A percentile compares a stretch with the other conserved stretches of the same genome.
These are phyloP conservation scores for Verticillium albo-atrum DNA, from an alignment of 2,329 filamentous ascomycete genomes.

Conservation along the genomic window DNA sequence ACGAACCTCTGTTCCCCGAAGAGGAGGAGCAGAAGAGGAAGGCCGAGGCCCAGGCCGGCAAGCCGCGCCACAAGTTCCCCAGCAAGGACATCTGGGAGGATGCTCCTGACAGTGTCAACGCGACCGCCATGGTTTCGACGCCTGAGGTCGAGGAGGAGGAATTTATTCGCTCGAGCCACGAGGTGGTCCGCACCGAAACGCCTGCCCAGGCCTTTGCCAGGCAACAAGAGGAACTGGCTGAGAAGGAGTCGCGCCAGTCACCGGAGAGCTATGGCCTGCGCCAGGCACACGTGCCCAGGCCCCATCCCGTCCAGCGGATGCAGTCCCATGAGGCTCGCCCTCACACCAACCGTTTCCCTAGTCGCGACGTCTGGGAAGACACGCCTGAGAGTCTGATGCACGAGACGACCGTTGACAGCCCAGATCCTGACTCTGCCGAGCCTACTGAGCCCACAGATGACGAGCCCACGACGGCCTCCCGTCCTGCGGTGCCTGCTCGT, in stretches of 20 bases:
- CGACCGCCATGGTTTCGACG: conserved; percentile 76
- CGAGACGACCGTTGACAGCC: conserved; percentile 65
- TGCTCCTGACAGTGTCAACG: conserved; percentile 77
- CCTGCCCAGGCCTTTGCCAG: conserved; percentile 63
- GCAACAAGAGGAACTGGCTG: conserved; percentile 60
- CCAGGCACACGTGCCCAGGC: conserved; percentile 37
- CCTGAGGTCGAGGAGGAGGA: conserved; percentile 48
- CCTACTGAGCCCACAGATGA: conserved; percentile 24
- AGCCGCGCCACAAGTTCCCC: conserved; percentile 70
- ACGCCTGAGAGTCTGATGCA: conserved; percentile 77
- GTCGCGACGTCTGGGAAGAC: conserved; percentile 93
- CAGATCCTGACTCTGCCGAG: conserved; percentile 45
- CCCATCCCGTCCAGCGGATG: conserved; percentile 2
- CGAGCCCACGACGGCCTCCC: conserved; percentile 24
- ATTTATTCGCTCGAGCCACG: conserved; percentile 15
- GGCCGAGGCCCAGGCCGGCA: conserved; percentile 38
- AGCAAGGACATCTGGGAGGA: conserved; percentile 98
- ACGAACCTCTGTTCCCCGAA: conserved; percentile 90
- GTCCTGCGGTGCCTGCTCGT: conserved; percentile 58
- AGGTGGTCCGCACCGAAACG: conserved; percentile 40
- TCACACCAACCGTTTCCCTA: conserved; percentile 72
- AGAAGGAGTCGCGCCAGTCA: conserved; percentile 42
- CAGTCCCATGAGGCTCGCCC: conserved; percentile 45
- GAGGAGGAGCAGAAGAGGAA: conserved; percentile 48
- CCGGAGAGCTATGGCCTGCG: conserved; percentile 42